Conservation (phyloP, 805 yeast genomes). For the Candida schatavii region DNA sequence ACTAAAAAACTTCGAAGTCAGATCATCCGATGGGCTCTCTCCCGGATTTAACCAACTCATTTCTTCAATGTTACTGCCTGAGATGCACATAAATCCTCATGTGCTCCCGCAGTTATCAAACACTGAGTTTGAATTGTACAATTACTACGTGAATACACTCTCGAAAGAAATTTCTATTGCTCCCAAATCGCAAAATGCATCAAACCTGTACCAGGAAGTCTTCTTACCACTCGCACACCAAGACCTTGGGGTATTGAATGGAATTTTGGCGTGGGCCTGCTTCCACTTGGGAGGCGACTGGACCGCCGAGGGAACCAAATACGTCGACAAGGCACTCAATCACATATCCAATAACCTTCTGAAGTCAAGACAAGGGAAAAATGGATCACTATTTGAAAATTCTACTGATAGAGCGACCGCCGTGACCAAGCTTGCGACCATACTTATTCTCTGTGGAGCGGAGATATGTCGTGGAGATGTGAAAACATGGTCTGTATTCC, state of each 20-base stretch:
- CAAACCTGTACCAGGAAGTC: conserved; percentile 50
- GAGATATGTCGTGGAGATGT: conserved; percentile 84
- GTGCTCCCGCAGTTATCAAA: conserved; percentile 27
- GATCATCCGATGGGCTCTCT: neutral
- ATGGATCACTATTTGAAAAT: conserved; percentile 7
- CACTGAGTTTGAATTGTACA: conserved; percentile 40
- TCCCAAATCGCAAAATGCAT: conserved; percentile 40
- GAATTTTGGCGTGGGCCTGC: conserved; percentile 55
- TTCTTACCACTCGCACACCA: conserved; percentile 55
- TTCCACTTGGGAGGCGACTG: conserved; percentile 47
- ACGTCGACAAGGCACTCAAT: conserved; percentile 45
- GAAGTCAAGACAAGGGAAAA: conserved; percentile 20
- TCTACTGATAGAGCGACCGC: conserved; percentile 29
- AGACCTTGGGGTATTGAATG: conserved; percentile 50
- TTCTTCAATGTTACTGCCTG: conserved; percentile 3
- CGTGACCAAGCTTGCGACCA: conserved; percentile 55
- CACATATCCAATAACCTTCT: conserved; percentile 29
- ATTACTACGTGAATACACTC: conserved; percentile 47
- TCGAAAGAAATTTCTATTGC: conserved; percentile 45
- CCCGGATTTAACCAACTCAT: conserved; percentile 13
- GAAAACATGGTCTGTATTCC: conserved; percentile 65
- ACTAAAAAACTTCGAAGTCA: neutral
- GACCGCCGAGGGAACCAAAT: conserved; percentile 48
- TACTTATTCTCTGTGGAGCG: conserved; percentile 70
- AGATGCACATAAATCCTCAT: conserved; percentile 11